A percentile compares a stretch with the other conserved stretches of the same genome.
Conservation (phyloP, 2,329 filamentous ascomycete genomes). For the Penicillium sp. region DNA sequence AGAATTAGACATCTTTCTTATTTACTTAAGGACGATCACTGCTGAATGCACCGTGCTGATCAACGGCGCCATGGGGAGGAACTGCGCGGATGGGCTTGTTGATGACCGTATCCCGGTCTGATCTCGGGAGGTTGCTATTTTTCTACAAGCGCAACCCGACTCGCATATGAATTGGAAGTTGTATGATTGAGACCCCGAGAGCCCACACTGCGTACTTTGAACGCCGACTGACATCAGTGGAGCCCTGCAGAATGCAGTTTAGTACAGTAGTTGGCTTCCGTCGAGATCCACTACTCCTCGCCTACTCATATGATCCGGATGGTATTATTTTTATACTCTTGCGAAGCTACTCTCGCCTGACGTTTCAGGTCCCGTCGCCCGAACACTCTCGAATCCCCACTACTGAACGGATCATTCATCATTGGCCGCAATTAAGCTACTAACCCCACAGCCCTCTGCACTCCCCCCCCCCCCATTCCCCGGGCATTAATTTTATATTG, state of each 20-base stretch:
- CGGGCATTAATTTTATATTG: background rate
- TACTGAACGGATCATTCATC: background rate
- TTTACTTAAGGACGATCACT: too few species aligned
- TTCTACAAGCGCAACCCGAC: too few species aligned
- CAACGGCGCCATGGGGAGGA: background rate
- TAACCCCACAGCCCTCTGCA: conserved; percentile 3
- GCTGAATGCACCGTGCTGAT: too few species aligned
- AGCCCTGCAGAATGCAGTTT: too few species aligned
- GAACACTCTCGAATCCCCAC: background rate
- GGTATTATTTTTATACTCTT: too few species aligned
- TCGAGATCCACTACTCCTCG: background rate
- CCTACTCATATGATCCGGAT: background rate
- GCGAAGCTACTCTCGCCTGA: background rate
- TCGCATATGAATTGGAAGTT: too few species aligned
- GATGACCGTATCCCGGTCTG: background rate
- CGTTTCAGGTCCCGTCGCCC: background rate
- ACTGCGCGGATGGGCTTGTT: conserved; percentile 7
- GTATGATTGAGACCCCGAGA: background rate
- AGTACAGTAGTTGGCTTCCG: too few species aligned
- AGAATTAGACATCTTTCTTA: too few species aligned
- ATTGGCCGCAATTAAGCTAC: background rate
- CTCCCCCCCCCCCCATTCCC: background rate
- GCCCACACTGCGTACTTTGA: background rate
- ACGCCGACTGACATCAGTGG: background rate
- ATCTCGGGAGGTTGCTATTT: too few species aligned